Base-by-base conservation (phyloP, 176 grass and related monocot species). In the Secale cereale region DNA sequence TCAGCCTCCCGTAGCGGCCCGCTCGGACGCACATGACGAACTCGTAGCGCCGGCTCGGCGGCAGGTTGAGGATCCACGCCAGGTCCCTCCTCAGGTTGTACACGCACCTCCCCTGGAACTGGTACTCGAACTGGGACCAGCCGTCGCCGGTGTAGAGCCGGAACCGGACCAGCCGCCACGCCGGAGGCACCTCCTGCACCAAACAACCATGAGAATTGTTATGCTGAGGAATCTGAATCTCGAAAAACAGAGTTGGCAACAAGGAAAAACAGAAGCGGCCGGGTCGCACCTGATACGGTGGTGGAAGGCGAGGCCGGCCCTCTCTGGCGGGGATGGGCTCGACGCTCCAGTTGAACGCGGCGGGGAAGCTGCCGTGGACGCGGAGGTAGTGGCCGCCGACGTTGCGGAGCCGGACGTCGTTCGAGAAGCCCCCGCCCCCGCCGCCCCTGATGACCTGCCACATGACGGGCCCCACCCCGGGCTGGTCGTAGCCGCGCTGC, bases 1-100 rank as follows among this genome's bases (percentile, higher is more conserved):
- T 86, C 29, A 74, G 40, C 67, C 57, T 68, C 19, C 77, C 85
- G 13, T 17, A 35, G n/a, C 2, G 7, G 68, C 85, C 85, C 2
- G 56, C 54, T 59, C 25, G 40, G 3, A 80, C 57, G 32, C 68
- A 86, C 56, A 86, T 7, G 43, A 7, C 28, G 20, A 61, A 54
- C 17, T 0, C 26, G 84, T 1, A 0, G 50, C 17, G 15, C 17
- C 17, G 17, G 6, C 0, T 6, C 6, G 7, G 17, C 50, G 45
- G 17, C 14, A 15, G 25, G 50, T 7, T 1, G 25, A 74, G 5
- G 4, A 1, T 25, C 2, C 0, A 4, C 1, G 14, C 41, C 25
- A 74, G 41, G 14, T 3, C 23, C 1, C 8, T 74, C 40, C 71
- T 28, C 26, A 74, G 41, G 28, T 50, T 16, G 22, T 46, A 46